These are phyloP conservation scores for Stemphylium lycopersici DNA, from an alignment of 2,329 filamentous ascomycete genomes.

Conservation along the genomic window DNA sequence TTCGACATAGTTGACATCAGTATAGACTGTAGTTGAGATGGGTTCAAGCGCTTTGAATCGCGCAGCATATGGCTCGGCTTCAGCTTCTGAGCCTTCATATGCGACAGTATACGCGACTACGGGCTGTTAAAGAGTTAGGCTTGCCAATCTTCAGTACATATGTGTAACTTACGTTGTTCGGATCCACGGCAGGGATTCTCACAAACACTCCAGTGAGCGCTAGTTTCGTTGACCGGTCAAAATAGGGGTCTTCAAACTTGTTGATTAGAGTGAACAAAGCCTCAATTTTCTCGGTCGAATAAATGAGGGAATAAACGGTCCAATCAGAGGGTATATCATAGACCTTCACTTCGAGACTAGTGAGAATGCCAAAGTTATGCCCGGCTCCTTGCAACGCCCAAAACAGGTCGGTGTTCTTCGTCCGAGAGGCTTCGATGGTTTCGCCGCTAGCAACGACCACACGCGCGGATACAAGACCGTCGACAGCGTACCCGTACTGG, in stretches of 20 bases:
- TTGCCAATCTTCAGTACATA: not conserved
- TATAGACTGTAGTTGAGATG: conserved; percentile 2
- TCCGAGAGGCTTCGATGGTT: conserved; percentile 36
- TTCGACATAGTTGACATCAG: conserved; percentile 20
- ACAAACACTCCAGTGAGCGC: conserved; percentile 16
- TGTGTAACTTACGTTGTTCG: conserved; percentile 16
- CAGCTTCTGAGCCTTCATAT: conserved; percentile 24
- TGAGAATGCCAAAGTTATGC: conserved; percentile 48
- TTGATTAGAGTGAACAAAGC: conserved; percentile 43
- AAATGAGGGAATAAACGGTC: conserved; percentile 23
- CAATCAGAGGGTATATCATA: conserved; percentile 17
- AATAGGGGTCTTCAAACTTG: conserved; percentile 9
- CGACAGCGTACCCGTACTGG: conserved; percentile 48
- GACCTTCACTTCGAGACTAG: conserved; percentile 43
- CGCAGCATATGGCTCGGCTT: conserved; percentile 20
- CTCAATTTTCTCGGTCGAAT: conserved; percentile 32
- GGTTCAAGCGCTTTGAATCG: conserved; percentile 25
- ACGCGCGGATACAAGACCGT: conserved; percentile 28
- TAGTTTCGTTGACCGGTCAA: conserved; percentile 12
- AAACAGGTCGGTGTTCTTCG: conserved; percentile 45
- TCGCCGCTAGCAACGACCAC: conserved; percentile 39
- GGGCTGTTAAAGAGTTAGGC: conserved; percentile 10
- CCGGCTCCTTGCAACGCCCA: conserved; percentile 50
- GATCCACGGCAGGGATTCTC: conserved; percentile 20
- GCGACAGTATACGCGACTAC: conserved; percentile 24